These are phyloP conservation scores for Syncephalastrum monosporum DNA, from an alignment of 371 early-diverging fungal genomes.

Conservation along the genomic window DNA sequence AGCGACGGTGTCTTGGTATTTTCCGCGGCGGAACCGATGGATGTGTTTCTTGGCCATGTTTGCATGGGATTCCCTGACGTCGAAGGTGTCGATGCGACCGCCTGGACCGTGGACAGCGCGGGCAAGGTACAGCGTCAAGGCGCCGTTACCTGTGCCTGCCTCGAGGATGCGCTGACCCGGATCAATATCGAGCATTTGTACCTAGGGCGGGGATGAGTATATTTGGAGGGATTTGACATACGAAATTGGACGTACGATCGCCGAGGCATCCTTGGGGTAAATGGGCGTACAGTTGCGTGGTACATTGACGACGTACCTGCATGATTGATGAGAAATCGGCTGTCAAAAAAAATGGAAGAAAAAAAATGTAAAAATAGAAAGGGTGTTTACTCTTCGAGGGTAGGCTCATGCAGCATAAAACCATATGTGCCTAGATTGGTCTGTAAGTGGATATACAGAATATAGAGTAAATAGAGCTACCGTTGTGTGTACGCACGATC, in stretches of 20 bases:
- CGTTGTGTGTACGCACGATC: constrained; percentile 42
- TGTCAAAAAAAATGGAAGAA: neutral
- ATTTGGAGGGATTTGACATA: neutral
- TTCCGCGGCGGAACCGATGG: constrained; percentile 56
- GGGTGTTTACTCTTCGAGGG: constrained; percentile 60
- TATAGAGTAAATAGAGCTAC: constrained; percentile 14
- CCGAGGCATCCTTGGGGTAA: constrained; percentile 75
- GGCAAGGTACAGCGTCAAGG: constrained; percentile 68
- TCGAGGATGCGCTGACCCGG: constrained; percentile 68
- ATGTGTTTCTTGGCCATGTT: constrained; percentile 58
- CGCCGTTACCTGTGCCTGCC: constrained; percentile 79
- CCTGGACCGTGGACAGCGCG: constrained; percentile 47
- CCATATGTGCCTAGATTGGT: constrained; percentile 19
- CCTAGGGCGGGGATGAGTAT: constrained; percentile 21
- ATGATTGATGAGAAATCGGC: neutral
- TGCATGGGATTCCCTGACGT: constrained; percentile 50
- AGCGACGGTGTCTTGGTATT: constrained; percentile 40
- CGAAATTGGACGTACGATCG: constrained; percentile 49
- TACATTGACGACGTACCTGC: constrained; percentile 55
- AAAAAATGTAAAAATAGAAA: too few species aligned
- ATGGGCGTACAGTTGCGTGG: constrained; percentile 69
- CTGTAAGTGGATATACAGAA: neutral
- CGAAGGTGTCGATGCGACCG: constrained; percentile 63
- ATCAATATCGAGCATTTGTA: constrained; percentile 60
- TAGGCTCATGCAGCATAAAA: constrained; percentile 69